Conservation (phyloP, 257 asterid genomes). For the Ilex asprella region DNA sequence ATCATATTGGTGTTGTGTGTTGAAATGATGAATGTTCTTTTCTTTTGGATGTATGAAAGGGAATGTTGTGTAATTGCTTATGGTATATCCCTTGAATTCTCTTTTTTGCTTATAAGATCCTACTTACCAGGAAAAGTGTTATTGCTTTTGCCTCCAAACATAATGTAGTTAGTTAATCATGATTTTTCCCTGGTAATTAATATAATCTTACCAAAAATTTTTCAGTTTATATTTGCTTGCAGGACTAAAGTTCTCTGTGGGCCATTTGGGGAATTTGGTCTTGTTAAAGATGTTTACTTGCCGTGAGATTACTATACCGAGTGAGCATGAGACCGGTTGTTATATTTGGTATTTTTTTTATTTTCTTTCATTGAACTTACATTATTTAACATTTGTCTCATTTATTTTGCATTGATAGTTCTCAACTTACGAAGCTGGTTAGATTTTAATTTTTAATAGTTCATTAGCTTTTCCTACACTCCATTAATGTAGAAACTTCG, state of each 20-base stretch:
- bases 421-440: too few relatives aligned
- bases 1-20: too few relatives aligned
- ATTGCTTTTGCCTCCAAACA: neutral
- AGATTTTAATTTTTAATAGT: too few relatives aligned
- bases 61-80: neutral
- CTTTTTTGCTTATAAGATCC: neutral
- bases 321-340: constrained; percentile 22
- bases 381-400: too few relatives aligned
- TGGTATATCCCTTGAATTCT: neutral
- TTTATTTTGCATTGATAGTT: too few relatives aligned
- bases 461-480: too few relatives aligned
- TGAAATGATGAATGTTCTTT: neutral
- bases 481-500: too few relatives aligned
- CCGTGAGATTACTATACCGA: constrained; percentile 57
- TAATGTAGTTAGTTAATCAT: neutral
- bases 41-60: neutral
- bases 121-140: neutral
- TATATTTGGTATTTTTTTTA: too few relatives aligned
- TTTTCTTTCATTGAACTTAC: too few relatives aligned
- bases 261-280: constrained; percentile 63
- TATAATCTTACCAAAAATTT: too few relatives aligned
- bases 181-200: neutral
- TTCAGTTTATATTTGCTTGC: constrained; percentile 12
- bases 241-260: constrained; percentile 71
- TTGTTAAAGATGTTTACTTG: constrained; percentile 54